Percentiles rank a stretch among this genome's conserved stretches.
These are phyloP conservation scores for Rhodotorula sp. DNA, from an alignment of 1,284 basidiomycete genomes.

Conservation along the genomic window DNA sequence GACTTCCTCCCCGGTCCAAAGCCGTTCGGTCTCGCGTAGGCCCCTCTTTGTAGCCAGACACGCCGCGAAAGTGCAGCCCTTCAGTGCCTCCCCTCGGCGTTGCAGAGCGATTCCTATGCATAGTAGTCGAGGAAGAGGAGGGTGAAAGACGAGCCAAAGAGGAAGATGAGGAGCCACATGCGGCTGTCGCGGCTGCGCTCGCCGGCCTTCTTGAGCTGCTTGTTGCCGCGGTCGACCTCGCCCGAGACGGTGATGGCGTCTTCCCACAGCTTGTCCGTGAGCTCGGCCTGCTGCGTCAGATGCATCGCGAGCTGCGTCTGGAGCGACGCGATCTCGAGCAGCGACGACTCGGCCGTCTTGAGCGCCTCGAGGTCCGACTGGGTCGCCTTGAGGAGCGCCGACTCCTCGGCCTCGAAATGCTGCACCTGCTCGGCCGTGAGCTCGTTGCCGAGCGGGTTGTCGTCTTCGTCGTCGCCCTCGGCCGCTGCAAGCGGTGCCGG, in stretches of 20 bases:
- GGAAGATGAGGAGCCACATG: slow-evolving; percentile 78
- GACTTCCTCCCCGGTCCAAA: slow-evolving; percentile 13
- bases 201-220: slow-evolving; percentile 77
- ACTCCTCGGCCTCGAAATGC: slow-evolving; percentile 87
- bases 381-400: slow-evolving; percentile 73
- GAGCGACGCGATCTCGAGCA: slow-evolving; percentile 84
- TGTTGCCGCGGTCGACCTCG: slow-evolving; percentile 81
- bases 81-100: neutral
- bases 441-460: slow-evolving; percentile 63
- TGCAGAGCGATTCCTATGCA: slow-evolving; percentile 29
- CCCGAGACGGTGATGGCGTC: slow-evolving; percentile 81
- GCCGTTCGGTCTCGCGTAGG: slow-evolving; percentile 7
- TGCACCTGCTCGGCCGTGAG: slow-evolving; percentile 79
- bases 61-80: too few relatives aligned
- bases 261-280: slow-evolving; percentile 83
- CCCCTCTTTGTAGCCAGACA: slow-evolving; percentile 63
- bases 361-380: slow-evolving; percentile 81
- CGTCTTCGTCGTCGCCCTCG: slow-evolving; percentile 53
- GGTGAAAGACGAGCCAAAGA: slow-evolving; percentile 80
- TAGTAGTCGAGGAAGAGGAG: slow-evolving; percentile 78
- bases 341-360: slow-evolving; percentile 79
- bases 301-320: slow-evolving; percentile 86
- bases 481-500: slow-evolving; percentile 2
- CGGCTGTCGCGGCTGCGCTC: slow-evolving; percentile 77
- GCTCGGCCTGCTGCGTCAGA: slow-evolving; percentile 80